These are phyloP conservation scores for Aristolochia californica DNA, from an alignment of 164 flowering plant species.

Conservation along the genomic window DNA sequence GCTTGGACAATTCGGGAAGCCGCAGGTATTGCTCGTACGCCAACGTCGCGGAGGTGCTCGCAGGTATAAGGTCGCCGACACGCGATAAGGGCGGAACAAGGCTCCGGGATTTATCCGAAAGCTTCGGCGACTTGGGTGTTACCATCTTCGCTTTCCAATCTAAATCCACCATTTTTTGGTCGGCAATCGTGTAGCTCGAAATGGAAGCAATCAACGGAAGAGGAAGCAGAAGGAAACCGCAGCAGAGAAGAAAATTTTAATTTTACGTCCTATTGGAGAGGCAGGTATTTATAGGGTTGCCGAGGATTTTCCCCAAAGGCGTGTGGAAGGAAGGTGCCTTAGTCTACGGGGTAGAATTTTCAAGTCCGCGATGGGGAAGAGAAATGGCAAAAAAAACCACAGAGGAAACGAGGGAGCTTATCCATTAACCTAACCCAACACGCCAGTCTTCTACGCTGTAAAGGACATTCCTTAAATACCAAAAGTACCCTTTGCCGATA, in stretches of 20 bases:
- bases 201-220: too few species aligned
- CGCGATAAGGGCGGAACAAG: slow-evolving; percentile 5
- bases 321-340: not conserved
- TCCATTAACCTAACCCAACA: slow-evolving; percentile 16
- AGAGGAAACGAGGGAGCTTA: slow-evolving; percentile 22
- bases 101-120: slow-evolving; percentile 3
- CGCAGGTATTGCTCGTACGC: slow-evolving; percentile 73
- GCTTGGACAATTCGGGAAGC: slow-evolving; percentile 50
- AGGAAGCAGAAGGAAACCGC: too few species aligned
- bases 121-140: slow-evolving; percentile 12
- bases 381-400: too few species aligned
- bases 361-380: not conserved
- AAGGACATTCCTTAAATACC: too few species aligned
- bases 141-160: slow-evolving; percentile 21
- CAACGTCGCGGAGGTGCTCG: slow-evolving; percentile 28
- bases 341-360: slow-evolving; percentile 13
- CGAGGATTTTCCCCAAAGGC: slow-evolving; percentile 3
- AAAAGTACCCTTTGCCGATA: not conserved
- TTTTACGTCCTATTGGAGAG: not conserved
- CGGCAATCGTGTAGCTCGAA: too few species aligned
- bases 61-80: slow-evolving; percentile 2
- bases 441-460: not conserved
- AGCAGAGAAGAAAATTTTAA: too few species aligned
- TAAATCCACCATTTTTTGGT: slow-evolving; percentile 26
- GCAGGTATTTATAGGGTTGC: not conserved